Percentiles rank a stretch among this genome's conserved stretches.
Evolutionary conservation across 1,284 basidiomycete species (phyloP).

Genomic region (Rhodotorula glutinis): DNA sequence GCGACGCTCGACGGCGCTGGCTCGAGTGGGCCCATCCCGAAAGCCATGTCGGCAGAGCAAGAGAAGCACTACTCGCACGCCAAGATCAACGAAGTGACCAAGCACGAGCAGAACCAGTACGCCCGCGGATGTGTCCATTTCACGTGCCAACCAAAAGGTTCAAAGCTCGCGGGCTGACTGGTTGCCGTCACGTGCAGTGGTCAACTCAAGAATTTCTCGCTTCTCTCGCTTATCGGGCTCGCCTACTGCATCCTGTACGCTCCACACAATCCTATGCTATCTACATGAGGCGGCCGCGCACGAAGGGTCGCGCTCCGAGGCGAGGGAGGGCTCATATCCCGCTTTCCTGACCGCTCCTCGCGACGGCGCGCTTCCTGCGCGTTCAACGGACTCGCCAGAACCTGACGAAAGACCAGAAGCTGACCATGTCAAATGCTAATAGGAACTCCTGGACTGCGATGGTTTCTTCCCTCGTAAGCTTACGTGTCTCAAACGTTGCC

Average conservation of each 20-base stretch:
- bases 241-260: conserved; percentile 15
- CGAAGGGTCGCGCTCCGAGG: neutral
- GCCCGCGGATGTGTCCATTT: neutral
- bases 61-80: conserved; percentile 9
- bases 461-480: conserved; percentile 16
- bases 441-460: conserved; percentile 47
- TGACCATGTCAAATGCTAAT: conserved; percentile 1
- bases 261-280: no score
- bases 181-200: conserved; percentile 5
- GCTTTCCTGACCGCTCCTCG: neutral
- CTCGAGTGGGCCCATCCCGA: neutral
- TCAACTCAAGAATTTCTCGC: conserved; percentile 28
- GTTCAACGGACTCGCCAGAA: no score
- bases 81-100: conserved; percentile 19
- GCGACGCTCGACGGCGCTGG: neutral
- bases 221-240: conserved; percentile 23
- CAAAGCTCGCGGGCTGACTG: neutral
- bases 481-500: no score
- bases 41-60: neutral
- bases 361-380: neutral
- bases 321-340: neutral
- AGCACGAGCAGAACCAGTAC: conserved; percentile 26
- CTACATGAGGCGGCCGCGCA: no score
- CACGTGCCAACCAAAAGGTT: neutral
- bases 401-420: no score